phyloP scores from a whole-genome alignment of 495 filamentous ascomycete genomes.

The Podospora pseudoanserina region DNA sequence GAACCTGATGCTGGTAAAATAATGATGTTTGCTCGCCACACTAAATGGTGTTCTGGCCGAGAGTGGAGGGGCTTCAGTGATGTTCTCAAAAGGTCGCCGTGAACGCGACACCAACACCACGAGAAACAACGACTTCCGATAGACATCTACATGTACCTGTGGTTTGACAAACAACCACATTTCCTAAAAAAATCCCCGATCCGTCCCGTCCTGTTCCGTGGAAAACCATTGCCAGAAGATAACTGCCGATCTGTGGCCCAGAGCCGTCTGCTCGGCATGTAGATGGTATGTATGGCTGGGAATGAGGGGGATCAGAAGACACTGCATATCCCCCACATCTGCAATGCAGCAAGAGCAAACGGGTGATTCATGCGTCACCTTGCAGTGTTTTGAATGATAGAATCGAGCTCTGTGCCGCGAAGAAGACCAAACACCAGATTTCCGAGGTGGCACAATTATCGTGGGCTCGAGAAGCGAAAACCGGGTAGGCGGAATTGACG shows the following conservation, averaged over 20 bases:
- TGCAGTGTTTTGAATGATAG: not conserved
- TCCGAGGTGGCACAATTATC: not conserved
- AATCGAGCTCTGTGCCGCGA: not conserved
- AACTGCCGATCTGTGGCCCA: not conserved
- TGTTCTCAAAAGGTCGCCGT: too few species aligned
- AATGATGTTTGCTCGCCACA: too few species aligned
- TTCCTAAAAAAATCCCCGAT: not conserved
- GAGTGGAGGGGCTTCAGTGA: too few species aligned
- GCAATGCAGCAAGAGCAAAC: not conserved
- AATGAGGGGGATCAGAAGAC: not conserved
- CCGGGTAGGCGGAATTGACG: not conserved
- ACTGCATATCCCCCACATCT: not conserved
- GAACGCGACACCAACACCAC: too few species aligned
- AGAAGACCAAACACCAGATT: not conserved
- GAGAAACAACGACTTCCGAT: too few species aligned
- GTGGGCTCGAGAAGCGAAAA: not conserved
- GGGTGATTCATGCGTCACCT: not conserved
- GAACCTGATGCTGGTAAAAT: too few species aligned
- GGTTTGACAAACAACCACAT: not conserved
- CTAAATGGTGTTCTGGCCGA: too few species aligned
- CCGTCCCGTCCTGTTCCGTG: not conserved
- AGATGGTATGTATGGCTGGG: not conserved
- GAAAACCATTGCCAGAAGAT: not conserved
- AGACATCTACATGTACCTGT: too few species aligned
- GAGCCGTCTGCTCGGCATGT: not conserved